A percentile compares a stretch with the other conserved stretches of the same genome.
phyloP scores from a whole-genome alignment of 2,329 filamentous ascomycete species.

The Metarhizium sp. region DNA sequence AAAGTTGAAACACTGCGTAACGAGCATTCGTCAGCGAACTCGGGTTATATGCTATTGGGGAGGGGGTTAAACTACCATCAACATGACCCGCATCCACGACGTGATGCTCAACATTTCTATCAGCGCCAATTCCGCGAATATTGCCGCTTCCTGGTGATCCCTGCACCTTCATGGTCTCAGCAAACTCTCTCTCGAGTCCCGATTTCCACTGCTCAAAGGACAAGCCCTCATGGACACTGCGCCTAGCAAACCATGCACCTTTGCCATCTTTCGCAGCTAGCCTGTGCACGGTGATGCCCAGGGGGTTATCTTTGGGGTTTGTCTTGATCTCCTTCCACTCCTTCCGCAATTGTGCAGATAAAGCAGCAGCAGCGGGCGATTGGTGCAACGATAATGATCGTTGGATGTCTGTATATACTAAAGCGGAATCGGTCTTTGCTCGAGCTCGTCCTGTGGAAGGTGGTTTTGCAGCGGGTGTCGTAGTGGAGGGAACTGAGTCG shows the following conservation, averaged over 20 bases:
- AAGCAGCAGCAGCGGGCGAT: conserved; percentile 32
- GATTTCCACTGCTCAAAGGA: conserved; percentile 69
- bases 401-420: conserved; percentile 40
- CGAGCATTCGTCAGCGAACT: neutral
- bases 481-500: conserved; percentile 59
- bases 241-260: conserved; percentile 81
- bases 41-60: neutral
- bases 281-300: conserved; percentile 72
- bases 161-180: conserved; percentile 63
- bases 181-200: conserved; percentile 71
- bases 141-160: conserved; percentile 62
- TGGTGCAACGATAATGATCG: conserved; percentile 28
- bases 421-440: conserved; percentile 45
- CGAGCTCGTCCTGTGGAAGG: conserved; percentile 36
- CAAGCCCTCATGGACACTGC: conserved; percentile 72
- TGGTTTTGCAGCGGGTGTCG: conserved; percentile 29
- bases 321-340: conserved; percentile 84
- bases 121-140: conserved; percentile 78
- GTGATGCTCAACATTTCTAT: conserved; percentile 59
- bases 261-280: conserved; percentile 68
- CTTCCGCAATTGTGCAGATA: conserved; percentile 50
- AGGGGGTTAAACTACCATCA: conserved; percentile 36
- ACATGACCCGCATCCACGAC: conserved; percentile 49
- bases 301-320: conserved; percentile 61
- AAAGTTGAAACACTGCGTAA: conserved; percentile 65